phyloP scores from a whole-genome alignment of 2,329 filamentous ascomycete species.

The Diaporthe citri region DNA sequence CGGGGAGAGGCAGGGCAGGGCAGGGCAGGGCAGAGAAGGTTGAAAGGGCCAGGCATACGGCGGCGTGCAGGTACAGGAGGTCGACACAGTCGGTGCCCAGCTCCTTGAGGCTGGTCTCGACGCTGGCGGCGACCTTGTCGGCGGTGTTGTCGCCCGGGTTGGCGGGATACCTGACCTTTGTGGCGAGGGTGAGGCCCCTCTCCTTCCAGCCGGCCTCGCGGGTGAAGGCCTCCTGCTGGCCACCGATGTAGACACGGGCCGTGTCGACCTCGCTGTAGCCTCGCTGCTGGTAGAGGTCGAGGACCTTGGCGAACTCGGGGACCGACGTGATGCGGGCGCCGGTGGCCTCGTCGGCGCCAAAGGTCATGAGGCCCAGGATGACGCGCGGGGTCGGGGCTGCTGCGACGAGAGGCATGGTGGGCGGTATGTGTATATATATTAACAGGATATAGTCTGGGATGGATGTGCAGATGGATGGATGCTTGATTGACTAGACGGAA shows the following conservation, averaged over 20 bases:
- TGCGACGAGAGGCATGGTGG: slow-evolving; percentile 39
- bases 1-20: neutral
- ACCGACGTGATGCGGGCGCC: slow-evolving; percentile 73
- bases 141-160: slow-evolving; percentile 71
- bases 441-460: neutral
- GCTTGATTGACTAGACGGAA: neutral
- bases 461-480: neutral
- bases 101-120: slow-evolving; percentile 78
- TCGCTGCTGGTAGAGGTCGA: slow-evolving; percentile 75
- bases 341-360: slow-evolving; percentile 67
- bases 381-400: slow-evolving; percentile 54
- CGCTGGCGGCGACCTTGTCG: slow-evolving; percentile 72
- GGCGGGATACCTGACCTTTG: slow-evolving; percentile 74
- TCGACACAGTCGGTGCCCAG: slow-evolving; percentile 81
- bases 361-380: slow-evolving; percentile 81
- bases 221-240: slow-evolving; percentile 78
- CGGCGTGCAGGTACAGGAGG: slow-evolving; percentile 80
- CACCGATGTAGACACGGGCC: slow-evolving; percentile 74
- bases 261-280: slow-evolving; percentile 83
- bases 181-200: slow-evolving; percentile 76
- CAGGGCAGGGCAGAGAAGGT: too few species aligned
- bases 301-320: slow-evolving; percentile 71
- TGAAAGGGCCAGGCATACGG: slow-evolving; percentile 49
- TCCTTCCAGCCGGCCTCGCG: slow-evolving; percentile 76
- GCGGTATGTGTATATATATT: neutral